Conservation (phyloP, 805 yeast species). For the Saccharomycopsis sp. region DNA sequence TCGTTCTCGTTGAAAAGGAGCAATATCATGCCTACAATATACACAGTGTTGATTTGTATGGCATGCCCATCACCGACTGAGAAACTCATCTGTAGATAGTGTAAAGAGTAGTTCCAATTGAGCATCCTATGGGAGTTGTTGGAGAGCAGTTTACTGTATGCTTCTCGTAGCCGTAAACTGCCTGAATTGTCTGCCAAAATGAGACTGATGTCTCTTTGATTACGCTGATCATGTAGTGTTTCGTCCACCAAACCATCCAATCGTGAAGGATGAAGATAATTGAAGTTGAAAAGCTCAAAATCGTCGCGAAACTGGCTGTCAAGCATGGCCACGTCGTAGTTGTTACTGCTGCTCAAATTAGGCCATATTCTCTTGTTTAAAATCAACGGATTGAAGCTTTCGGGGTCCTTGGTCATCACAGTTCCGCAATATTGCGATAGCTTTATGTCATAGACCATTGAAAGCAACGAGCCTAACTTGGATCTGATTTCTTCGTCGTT, state of each 20-base stretch:
- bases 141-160: not conserved
- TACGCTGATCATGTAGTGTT: too few relatives aligned
- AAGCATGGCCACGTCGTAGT: not conserved
- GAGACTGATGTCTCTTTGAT: not conserved
- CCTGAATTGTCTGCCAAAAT: not conserved
- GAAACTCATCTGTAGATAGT: slow-evolving; percentile 15
- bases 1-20: slow-evolving; percentile 16
- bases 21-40: slow-evolving; percentile 13
- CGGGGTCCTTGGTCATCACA: not conserved
- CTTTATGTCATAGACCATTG: slow-evolving; percentile 8
- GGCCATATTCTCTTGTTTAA: slow-evolving; percentile 13
- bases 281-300: not conserved
- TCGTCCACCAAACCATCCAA: not conserved
- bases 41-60: slow-evolving; percentile 10
- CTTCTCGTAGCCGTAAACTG: not conserved
- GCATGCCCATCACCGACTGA: not conserved
- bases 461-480: slow-evolving; percentile 1
- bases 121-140: slow-evolving; percentile 7
- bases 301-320: not conserved
- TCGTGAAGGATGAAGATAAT: not conserved
- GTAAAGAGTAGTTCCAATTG: slow-evolving; percentile 15
- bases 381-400: slow-evolving; percentile 7
- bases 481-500: not conserved
- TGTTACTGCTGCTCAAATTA: slow-evolving; percentile 8
- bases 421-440: not conserved